A percentile compares a stretch with the other conserved stretches of the same genome.
Conservation (phyloP, 169 alveolate species). For the Plasmodium berghei region DNA sequence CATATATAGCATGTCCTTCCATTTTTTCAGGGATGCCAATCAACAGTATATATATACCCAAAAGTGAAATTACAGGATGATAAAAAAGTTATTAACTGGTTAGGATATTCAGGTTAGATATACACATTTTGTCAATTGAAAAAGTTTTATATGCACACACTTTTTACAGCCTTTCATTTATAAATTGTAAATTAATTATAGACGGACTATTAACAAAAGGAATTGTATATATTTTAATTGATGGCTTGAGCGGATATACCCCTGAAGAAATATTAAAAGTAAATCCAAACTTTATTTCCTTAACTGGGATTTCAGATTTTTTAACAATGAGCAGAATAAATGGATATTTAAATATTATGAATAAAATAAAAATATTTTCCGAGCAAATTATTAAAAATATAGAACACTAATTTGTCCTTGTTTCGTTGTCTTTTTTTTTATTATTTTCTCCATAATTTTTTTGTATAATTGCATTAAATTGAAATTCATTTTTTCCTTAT, state of each 20-base stretch:
- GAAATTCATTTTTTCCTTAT: no score
- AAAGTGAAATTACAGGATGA: constrained; percentile 21
- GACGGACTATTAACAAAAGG: constrained; percentile 75
- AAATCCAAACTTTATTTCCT: constrained; percentile 61
- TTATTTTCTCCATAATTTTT: no score
- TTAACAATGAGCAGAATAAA: constrained; percentile 76
- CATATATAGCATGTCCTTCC: neutral
- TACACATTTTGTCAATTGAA: neutral
- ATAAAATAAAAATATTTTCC: constrained; percentile 56
- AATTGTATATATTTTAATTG: constrained; percentile 68
- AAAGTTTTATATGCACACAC: no score
- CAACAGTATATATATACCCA: constrained; percentile 69
- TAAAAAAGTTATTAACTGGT: constrained; percentile 54
- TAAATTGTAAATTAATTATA: neutral
- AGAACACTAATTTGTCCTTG: constrained; percentile 15
- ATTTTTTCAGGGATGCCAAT: constrained; percentile 68
- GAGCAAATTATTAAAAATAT: constrained; percentile 28
- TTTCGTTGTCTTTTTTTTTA: no score
- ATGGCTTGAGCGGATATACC: constrained; percentile 73
- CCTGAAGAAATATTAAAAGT: constrained; percentile 67
- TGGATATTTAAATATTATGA: constrained; percentile 75
- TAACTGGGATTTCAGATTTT: constrained; percentile 73
- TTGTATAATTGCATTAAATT: no score
- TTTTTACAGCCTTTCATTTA: neutral
- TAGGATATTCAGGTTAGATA: constrained; percentile 74